Evolutionary conservation across 345 rosid genomes (phyloP).

Genomic region (Aquilaria sinensis): DNA sequence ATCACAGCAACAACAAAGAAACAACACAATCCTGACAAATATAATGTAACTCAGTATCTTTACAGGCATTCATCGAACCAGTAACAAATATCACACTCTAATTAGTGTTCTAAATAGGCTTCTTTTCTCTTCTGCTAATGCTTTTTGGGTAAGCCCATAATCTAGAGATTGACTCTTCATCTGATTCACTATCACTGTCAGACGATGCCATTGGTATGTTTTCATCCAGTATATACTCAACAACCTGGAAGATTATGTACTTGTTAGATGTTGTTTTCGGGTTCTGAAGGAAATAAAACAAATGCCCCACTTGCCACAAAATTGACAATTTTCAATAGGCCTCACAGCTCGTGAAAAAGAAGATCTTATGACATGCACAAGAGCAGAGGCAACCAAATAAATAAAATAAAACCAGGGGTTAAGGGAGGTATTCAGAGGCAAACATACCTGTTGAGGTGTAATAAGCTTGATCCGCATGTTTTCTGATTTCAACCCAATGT

Average conservation of each 20-base stretch:
- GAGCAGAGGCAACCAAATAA: not conserved
- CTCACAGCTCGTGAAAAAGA: not conserved
- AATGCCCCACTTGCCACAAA: too few relatives aligned
- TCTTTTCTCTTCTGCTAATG: slow-evolving; percentile 2
- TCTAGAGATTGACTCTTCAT: slow-evolving; percentile 22
- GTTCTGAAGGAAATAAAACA: too few relatives aligned
- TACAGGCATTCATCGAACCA: too few relatives aligned
- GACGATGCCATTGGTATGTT: slow-evolving; percentile 19
- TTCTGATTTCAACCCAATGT: slow-evolving; percentile 8
- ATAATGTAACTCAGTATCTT: too few relatives aligned
- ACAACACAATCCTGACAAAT: too few relatives aligned
- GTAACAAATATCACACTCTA: too few relatives aligned
- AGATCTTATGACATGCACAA: not conserved
- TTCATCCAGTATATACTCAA: slow-evolving; percentile 35
- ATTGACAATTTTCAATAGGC: too few relatives aligned
- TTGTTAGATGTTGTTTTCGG: too few relatives aligned
- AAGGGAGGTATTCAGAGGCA: not conserved
- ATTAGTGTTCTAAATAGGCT: not conserved
- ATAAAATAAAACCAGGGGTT: not conserved
- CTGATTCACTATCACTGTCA: slow-evolving; percentile 54
- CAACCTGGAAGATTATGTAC: slow-evolving; percentile 30
- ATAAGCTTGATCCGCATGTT: slow-evolving; percentile 26
- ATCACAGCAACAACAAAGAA: too few relatives aligned
- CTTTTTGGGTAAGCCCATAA: slow-evolving; percentile 46
- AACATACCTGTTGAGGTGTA: slow-evolving; percentile 37